Evolutionary conservation across 2,329 filamentous ascomycete genomes (phyloP).

Genomic region (Didymosphaeria variabile): DNA sequence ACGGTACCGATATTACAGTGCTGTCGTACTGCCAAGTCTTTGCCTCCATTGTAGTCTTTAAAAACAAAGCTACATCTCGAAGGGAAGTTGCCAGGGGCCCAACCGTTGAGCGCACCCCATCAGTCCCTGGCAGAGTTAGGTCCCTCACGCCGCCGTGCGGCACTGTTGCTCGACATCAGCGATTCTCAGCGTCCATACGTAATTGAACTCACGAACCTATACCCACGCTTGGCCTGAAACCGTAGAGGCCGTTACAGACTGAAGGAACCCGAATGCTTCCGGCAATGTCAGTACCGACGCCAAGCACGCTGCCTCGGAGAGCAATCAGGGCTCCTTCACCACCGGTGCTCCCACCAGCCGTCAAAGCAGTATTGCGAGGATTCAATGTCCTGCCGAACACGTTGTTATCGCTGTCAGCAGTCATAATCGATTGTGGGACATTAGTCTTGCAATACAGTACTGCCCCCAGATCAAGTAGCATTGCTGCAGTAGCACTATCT

Average conservation of each 20-base stretch:
- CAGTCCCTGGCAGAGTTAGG: constrained; percentile 21
- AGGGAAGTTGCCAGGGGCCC: constrained; percentile 54
- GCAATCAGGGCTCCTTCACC: constrained; percentile 70
- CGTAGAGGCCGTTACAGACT: constrained; percentile 62
- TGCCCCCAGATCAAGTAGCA: constrained; percentile 67
- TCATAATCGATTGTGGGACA: constrained; percentile 70
- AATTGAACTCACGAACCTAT: neutral
- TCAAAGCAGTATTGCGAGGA: constrained; percentile 65
- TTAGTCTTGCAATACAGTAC: constrained; percentile 75
- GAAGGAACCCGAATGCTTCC: constrained; percentile 58
- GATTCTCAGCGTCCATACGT: neutral
- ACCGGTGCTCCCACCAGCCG: constrained; percentile 69
- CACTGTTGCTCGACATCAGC: constrained; percentile 32
- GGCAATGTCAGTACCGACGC: constrained; percentile 69
- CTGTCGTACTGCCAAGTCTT: constrained; percentile 49
- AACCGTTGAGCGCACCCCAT: constrained; percentile 38
- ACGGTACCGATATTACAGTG: constrained; percentile 17
- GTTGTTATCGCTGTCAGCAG: constrained; percentile 67
- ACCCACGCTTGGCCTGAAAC: constrained; percentile 61
- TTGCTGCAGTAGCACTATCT: constrained; percentile 64
- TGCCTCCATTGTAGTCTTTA: constrained; percentile 50
- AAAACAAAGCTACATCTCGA: constrained; percentile 49
- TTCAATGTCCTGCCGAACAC: constrained; percentile 68
- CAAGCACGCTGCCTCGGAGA: constrained; percentile 65
- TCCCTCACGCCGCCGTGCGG: constrained; percentile 40